phyloP scores from a whole-genome alignment of 148 eudicot genomes.

The Dysphania ambrosioides region DNA sequence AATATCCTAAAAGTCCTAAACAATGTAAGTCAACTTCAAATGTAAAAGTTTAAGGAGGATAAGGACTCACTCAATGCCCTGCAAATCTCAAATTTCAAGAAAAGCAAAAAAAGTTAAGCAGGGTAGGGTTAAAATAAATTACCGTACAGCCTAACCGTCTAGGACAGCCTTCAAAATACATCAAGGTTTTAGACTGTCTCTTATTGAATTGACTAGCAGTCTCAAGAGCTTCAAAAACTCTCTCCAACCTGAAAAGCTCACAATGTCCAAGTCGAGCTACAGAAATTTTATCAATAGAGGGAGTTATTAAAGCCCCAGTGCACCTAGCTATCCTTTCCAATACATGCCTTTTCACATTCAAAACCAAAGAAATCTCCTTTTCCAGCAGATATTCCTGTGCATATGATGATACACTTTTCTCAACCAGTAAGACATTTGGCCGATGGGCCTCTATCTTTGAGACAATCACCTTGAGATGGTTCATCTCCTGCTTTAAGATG shows the following conservation, averaged over 20 bases:
- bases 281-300: constrained; percentile 58
- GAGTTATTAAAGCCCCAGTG: constrained; percentile 80
- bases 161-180: constrained; percentile 98
- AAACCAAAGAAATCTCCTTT: constrained; percentile 91
- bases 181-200: constrained; percentile 73
- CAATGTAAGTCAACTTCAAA: neutral
- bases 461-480: constrained; percentile 79
- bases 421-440: constrained; percentile 87
- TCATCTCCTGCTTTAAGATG: constrained; percentile 63
- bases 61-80: neutral
- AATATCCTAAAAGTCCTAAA: too few species aligned
- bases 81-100: neutral
- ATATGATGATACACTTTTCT: constrained; percentile 93
- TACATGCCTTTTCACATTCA: constrained; percentile 85
- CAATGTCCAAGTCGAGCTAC: constrained; percentile 75
- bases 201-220: constrained; percentile 49
- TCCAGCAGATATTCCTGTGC: constrained; percentile 84
- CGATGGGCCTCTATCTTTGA: constrained; percentile 85
- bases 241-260: constrained; percentile 79
- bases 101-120: neutral
- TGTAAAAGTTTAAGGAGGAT: neutral
- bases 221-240: constrained; percentile 73
- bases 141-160: constrained; percentile 99
- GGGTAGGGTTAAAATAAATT: constrained; percentile 21
- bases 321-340: constrained; percentile 81